Evolutionary conservation across 768 basidiomycete genomes (phyloP), one percentile per base, ranked within the genome.

Genomic region (Mycena belliarum): DNA sequence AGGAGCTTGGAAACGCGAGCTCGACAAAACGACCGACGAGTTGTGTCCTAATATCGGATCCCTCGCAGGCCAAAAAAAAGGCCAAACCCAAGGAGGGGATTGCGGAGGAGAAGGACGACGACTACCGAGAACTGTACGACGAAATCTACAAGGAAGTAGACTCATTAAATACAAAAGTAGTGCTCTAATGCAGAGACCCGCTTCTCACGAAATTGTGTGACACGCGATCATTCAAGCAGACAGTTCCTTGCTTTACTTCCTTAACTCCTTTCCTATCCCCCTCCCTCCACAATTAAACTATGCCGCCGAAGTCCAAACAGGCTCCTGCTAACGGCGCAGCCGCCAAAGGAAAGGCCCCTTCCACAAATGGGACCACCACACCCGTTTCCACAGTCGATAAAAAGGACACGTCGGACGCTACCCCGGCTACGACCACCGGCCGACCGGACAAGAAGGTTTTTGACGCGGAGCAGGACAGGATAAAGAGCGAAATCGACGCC

Each of bases 11-110:
- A 0, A 88, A 91, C 65, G 93, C 95, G 18, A 94, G 94, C 69
- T 90, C 93, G 49, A 99, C 97, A 42, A 99, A 99, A 77, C 88
- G 97, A 65, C 96, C 97, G 32, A 99, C 97, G 47, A 96, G 94
- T 65, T 98, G 95, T 72, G 95, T 99, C 6, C 91, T 99, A n/a
- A n/a, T n/a, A n/a, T n/a, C n/a, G 86, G 80, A 98, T 50, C 95
- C 91, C 71, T 91, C 92, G 1, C 79, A 88, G 68, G 80, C 85
- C 70, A 91, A 92, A 70, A 85, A 84, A 71, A 89, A 86, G 69
- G 70, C 73, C 45, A 87, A 85, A 66, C 75, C 78, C 67, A 87
- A 89, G 65, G 86, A 85, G 41, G 82, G 77, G 10, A 76, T 76
- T 47, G 73, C 72, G 43, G 87, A 82, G 38, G 84, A 80, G 23